These are phyloP conservation scores for Tricholoma flavovirens DNA, from an alignment of 768 basidiomycete species.

Conservation along the genomic window DNA sequence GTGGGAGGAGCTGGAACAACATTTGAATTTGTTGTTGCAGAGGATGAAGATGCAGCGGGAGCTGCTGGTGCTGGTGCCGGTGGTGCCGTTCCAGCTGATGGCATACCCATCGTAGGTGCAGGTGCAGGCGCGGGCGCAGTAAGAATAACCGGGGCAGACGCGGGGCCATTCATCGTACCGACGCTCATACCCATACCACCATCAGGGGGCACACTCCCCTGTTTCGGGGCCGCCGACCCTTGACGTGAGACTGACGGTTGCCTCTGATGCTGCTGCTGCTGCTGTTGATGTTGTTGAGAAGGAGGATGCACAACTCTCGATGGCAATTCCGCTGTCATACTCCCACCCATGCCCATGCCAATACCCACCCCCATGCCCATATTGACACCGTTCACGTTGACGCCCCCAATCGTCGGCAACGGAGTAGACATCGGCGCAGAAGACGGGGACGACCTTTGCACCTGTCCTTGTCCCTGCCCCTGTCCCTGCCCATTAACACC, in stretches of 20 bases:
- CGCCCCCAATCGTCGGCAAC: neutral
- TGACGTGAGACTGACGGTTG: slow-evolving; percentile 8
- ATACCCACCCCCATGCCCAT: slow-evolving; percentile 6
- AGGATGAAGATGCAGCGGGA: neutral
- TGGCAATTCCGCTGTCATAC: slow-evolving; percentile 10
- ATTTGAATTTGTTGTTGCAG: neutral
- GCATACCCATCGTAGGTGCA: neutral
- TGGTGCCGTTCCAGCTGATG: neutral
- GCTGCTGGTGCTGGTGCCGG: slow-evolving; percentile 6
- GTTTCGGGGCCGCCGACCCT: slow-evolving; percentile 3
- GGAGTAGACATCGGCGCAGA: neutral
- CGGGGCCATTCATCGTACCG: neutral
- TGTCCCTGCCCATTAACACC: neutral
- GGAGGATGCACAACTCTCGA: neutral
- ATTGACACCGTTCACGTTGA: slow-evolving; percentile 8
- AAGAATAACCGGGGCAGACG: neutral
- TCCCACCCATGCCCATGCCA: slow-evolving; percentile 4
- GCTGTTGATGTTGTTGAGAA: neutral
- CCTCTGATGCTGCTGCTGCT: too few relatives aligned
- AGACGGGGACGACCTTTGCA: slow-evolving; percentile 5
- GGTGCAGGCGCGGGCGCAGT: neutral
- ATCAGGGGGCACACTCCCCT: slow-evolving; percentile 5
- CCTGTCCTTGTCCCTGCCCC: slow-evolving; percentile 5
- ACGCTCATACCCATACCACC: neutral
- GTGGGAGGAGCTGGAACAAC: slow-evolving; percentile 3